phyloP scores from a whole-genome alignment of 2,329 filamentous ascomycete species.

The Alternaria gaisen region DNA sequence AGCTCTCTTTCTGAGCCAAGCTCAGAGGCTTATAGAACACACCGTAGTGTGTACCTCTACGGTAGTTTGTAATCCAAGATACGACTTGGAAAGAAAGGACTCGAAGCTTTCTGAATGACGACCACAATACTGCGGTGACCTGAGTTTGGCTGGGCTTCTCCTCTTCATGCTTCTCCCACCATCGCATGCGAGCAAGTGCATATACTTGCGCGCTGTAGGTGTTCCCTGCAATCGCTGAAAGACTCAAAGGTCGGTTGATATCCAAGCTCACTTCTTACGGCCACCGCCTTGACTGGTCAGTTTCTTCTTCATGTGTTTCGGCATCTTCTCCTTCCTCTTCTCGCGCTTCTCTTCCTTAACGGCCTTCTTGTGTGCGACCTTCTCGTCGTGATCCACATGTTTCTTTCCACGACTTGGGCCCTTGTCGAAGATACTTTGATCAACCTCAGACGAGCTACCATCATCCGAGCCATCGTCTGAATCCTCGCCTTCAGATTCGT shows the following conservation, averaged over 20 bases:
- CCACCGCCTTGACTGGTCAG: conserved; percentile 68
- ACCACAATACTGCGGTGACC: neutral
- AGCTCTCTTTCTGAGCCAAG: neutral
- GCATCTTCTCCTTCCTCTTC: conserved; percentile 93
- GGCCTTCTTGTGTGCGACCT: conserved; percentile 85
- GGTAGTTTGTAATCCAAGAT: neutral
- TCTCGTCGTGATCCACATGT: conserved; percentile 90
- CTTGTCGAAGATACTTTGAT: conserved; percentile 48
- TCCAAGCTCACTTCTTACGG: conserved; percentile 64
- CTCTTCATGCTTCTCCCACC: neutral
- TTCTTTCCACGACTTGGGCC: conserved; percentile 53
- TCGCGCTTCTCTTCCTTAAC: conserved; percentile 97
- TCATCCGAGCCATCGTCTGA: conserved; percentile 29
- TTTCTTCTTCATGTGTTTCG: conserved; percentile 94
- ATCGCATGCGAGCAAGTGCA: neutral
- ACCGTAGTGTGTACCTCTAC: neutral
- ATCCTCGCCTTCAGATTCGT: conserved; percentile 56
- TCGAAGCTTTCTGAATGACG: neutral
- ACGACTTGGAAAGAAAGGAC: neutral
- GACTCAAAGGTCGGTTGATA: neutral
- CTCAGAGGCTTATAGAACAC: neutral
- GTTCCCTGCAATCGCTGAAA: neutral
- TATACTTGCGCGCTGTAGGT: no score
- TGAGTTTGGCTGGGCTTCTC: neutral
- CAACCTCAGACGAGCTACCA: conserved; percentile 36